Evolutionary conservation across 2,329 filamentous ascomycete species (phyloP).

Genomic region (Atkinsonella texensis): DNA sequence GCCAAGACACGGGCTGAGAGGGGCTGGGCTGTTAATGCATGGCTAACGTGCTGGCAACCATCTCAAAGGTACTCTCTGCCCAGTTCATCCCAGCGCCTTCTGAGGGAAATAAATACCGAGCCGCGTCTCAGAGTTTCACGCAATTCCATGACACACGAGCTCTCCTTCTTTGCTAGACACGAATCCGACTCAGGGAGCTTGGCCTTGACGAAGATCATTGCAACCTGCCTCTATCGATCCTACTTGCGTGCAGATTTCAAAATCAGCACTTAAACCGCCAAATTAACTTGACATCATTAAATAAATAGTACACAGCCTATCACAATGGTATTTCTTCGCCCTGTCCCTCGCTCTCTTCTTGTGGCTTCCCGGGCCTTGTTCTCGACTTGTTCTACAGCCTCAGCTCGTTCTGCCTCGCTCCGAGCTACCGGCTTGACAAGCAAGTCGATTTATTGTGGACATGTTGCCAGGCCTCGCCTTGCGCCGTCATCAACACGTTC

Average conservation of each 20-base stretch:
- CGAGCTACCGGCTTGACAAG: slow-evolving; percentile 8
- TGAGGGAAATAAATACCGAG: slow-evolving; percentile 2
- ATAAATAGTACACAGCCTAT: not conserved
- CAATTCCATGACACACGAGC: slow-evolving; percentile 2
- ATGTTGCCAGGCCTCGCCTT: slow-evolving; percentile 30
- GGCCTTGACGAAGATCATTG: not conserved
- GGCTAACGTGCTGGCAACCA: not conserved
- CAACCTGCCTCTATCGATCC: not conserved
- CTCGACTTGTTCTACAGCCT: slow-evolving; percentile 12
- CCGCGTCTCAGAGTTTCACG: not conserved
- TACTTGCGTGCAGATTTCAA: not conserved
- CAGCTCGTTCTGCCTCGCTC: slow-evolving; percentile 9
- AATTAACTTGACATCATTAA: not conserved
- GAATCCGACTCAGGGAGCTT: not conserved
- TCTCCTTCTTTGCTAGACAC: not conserved
- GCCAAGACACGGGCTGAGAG: not conserved
- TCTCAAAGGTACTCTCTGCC: not conserved
- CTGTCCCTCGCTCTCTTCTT: slow-evolving; percentile 15
- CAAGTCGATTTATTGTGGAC: slow-evolving; percentile 8
- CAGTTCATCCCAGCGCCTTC: not conserved
- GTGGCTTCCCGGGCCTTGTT: slow-evolving; percentile 15
- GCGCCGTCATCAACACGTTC: slow-evolving; percentile 34
- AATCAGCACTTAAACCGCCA: not conserved
- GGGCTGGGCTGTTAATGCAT: not conserved
- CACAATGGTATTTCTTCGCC: slow-evolving; percentile 21